phyloP scores from a whole-genome alignment of 768 basidiomycete genomes.

The Rhizopogon salebrosus region DNA sequence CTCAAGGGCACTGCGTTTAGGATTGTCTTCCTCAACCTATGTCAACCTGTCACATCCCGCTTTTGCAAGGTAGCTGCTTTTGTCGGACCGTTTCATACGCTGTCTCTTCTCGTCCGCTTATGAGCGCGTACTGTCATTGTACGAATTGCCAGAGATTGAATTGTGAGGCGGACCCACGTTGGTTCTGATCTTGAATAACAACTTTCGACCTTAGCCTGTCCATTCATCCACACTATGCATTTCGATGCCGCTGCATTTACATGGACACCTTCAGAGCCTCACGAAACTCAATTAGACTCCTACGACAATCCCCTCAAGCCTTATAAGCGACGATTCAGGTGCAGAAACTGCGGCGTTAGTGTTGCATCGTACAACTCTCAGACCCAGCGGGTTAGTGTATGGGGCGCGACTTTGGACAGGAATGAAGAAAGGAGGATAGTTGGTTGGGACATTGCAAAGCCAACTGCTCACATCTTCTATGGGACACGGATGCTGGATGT shows the following conservation, averaged over 20 bases:
- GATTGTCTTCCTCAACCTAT: too few species aligned
- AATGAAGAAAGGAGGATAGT: conserved; percentile 45
- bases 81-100: conserved; percentile 49
- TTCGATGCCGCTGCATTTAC: conserved; percentile 43
- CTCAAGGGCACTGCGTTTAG: too few species aligned
- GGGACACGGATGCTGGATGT: conserved; percentile 56
- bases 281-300: conserved; percentile 33
- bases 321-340: conserved; percentile 59
- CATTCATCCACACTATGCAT: conserved; percentile 61
- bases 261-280: conserved; percentile 45
- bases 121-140: conserved; percentile 68
- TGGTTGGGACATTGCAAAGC: conserved; percentile 50
- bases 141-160: conserved; percentile 60
- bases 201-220: conserved; percentile 37
- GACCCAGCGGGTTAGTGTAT: conserved; percentile 47
- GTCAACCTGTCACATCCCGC: neutral
- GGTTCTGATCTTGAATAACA: conserved; percentile 2
- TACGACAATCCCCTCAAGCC: conserved; percentile 47
- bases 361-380: conserved; percentile 50
- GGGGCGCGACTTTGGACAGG: conserved; percentile 52
- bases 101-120: conserved; percentile 41
- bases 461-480: conserved; percentile 62
- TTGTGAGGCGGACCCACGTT: conserved; percentile 29
- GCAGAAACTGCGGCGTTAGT: conserved; percentile 53
- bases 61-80: conserved; percentile 51